Conservation (phyloP, 2,329 filamentous ascomycete genomes). For the Berkeleyomyces rouxiae region DNA sequence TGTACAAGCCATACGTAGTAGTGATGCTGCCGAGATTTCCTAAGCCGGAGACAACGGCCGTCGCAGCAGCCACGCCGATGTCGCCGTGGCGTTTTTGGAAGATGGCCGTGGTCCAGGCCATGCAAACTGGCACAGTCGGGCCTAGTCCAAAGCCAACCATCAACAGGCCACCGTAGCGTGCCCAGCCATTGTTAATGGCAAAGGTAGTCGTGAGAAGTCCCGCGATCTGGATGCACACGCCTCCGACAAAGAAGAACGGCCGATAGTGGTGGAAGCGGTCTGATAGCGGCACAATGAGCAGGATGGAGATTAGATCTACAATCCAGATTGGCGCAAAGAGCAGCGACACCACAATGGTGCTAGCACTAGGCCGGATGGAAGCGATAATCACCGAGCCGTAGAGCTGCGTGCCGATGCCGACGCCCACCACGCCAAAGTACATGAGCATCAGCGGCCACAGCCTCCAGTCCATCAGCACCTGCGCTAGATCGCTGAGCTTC, state of each 20-base stretch:
- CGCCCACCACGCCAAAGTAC: slow-evolving; percentile 91
- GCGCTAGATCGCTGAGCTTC: slow-evolving; percentile 51
- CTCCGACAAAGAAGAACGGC: slow-evolving; percentile 63
- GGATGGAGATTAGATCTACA: slow-evolving; percentile 76
- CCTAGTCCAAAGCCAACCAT: slow-evolving; percentile 83
- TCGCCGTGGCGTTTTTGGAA: slow-evolving; percentile 82
- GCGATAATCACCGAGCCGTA: slow-evolving; percentile 79
- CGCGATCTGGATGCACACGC: slow-evolving; percentile 62
- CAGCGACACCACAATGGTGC: slow-evolving; percentile 58
- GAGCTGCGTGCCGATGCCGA: slow-evolving; percentile 76
- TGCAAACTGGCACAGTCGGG: slow-evolving; percentile 80
- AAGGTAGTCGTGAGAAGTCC: slow-evolving; percentile 69
- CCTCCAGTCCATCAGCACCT: slow-evolving; percentile 68
- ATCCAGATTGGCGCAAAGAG: slow-evolving; percentile 89
- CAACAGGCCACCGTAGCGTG: slow-evolving; percentile 73
- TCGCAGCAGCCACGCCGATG: slow-evolving; percentile 74
- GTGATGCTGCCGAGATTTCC: slow-evolving; percentile 76
- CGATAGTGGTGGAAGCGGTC: slow-evolving; percentile 73
- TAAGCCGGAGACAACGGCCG: slow-evolving; percentile 70
- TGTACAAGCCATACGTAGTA: slow-evolving; percentile 79
- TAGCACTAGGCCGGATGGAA: slow-evolving; percentile 57
- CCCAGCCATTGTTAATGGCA: slow-evolving; percentile 54
- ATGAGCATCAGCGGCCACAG: slow-evolving; percentile 75
- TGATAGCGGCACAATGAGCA: slow-evolving; percentile 69
- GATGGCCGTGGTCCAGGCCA: slow-evolving; percentile 85